A percentile compares a stretch with the other conserved stretches of the same genome.
phyloP scores from a whole-genome alignment of 306 rosid species.

The Quercus gilva region DNA sequence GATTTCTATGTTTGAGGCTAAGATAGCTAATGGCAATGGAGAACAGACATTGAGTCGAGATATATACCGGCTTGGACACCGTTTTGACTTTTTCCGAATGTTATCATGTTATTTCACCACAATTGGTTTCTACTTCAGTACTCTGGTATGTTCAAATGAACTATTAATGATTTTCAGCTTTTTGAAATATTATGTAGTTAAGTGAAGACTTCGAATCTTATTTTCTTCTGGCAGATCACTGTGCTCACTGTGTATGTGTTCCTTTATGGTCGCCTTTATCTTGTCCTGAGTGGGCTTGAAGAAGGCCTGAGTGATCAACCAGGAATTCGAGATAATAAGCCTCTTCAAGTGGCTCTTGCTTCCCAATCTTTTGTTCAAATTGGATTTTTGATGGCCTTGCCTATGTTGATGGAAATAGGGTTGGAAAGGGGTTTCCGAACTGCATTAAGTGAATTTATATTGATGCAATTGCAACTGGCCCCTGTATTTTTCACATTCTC shows the following conservation, averaged over 20 bases:
- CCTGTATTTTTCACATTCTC: conserved; percentile 97
- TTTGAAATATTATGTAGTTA: background rate
- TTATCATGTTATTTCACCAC: conserved; percentile 94
- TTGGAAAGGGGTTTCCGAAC: conserved; percentile 96
- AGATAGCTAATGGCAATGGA: conserved; percentile 97
- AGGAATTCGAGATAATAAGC: conserved; percentile 86
- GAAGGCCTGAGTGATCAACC: conserved; percentile 72
- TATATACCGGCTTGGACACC: conserved; percentile 95
- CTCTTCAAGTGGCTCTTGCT: conserved; percentile 98
- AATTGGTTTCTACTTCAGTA: conserved; percentile 92
- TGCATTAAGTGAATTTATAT: conserved; percentile 88
- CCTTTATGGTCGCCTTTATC: conserved; percentile 96
- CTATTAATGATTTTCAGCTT: background rate
- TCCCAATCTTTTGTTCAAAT: conserved; percentile 97
- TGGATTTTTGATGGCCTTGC: conserved; percentile 94
- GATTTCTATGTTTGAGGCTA: conserved; percentile 98
- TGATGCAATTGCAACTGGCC: conserved; percentile 95
- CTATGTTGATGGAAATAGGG: conserved; percentile 98
- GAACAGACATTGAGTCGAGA: conserved; percentile 96
- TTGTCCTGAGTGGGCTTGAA: conserved; percentile 96
- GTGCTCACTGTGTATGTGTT: conserved; percentile 90
- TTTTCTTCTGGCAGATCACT: conserved; percentile 66
- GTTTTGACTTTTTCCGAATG: conserved; percentile 97
- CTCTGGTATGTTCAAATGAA: conserved; percentile 52
- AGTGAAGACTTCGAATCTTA: conserved; percentile 17